These are phyloP conservation scores for Aspergillus haitiensis DNA, from an alignment of 495 filamentous ascomycete species.

Conservation along the genomic window DNA sequence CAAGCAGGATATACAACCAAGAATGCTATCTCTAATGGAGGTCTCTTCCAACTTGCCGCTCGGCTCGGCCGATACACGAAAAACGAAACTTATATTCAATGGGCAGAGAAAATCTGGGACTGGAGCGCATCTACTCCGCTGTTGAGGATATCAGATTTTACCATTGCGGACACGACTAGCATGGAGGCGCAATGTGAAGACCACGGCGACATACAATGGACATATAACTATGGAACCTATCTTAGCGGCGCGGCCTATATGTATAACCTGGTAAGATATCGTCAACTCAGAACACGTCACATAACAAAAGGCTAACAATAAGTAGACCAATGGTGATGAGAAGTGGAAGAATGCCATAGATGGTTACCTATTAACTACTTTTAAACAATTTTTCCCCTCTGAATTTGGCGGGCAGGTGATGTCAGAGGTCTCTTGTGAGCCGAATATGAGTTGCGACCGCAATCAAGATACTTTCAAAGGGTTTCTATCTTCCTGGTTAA, in stretches of 20 bases:
- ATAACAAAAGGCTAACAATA: slow-evolving; percentile 19
- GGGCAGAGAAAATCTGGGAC: slow-evolving; percentile 70
- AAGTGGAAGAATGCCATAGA: slow-evolving; percentile 59
- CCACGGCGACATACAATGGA: slow-evolving; percentile 67
- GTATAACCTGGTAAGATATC: slow-evolving; percentile 62
- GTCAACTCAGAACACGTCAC: background rate
- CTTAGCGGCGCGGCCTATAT: slow-evolving; percentile 73
- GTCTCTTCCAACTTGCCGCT: slow-evolving; percentile 79
- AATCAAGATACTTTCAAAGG: slow-evolving; percentile 78
- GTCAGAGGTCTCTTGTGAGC: slow-evolving; percentile 71
- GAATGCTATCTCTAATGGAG: slow-evolving; percentile 76
- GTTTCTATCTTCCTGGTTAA: slow-evolving; percentile 70
- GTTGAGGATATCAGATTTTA: slow-evolving; percentile 47
- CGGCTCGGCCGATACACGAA: slow-evolving; percentile 72
- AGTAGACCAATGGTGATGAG: slow-evolving; percentile 42
- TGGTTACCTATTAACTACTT: slow-evolving; percentile 55
- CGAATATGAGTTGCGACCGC: slow-evolving; percentile 60
- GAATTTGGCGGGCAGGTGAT: slow-evolving; percentile 55
- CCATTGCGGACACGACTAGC: slow-evolving; percentile 67
- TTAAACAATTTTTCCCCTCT: slow-evolving; percentile 54
- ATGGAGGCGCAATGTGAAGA: slow-evolving; percentile 57
- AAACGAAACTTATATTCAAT: slow-evolving; percentile 72
- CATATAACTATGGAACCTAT: slow-evolving; percentile 74
- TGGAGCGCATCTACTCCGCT: slow-evolving; percentile 65
- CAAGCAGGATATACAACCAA: slow-evolving; percentile 81